A percentile compares a stretch with the other conserved stretches of the same genome.
These are phyloP conservation scores for Cladosporium colombiae DNA, from an alignment of 2,329 filamentous ascomycete genomes.

Conservation along the genomic window DNA sequence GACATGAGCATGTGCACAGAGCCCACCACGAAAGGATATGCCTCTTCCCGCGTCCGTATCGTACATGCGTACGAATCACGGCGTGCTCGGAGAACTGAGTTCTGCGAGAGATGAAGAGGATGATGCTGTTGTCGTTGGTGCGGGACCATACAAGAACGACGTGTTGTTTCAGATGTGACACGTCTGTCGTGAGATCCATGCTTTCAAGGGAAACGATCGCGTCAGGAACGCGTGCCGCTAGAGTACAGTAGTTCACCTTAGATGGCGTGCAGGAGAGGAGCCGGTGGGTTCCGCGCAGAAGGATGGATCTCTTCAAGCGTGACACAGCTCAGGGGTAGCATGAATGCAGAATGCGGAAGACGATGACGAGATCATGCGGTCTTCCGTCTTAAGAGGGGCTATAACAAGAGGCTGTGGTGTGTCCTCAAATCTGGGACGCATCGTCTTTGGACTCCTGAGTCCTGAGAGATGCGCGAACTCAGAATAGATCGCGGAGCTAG, in stretches of 20 bases:
- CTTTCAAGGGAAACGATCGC: neutral
- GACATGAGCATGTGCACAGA: neutral
- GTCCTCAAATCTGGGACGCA: neutral
- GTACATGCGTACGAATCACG: neutral
- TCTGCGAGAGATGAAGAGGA: neutral
- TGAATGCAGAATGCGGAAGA: neutral
- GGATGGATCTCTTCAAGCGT: slow-evolving; percentile 3
- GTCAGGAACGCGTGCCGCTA: slow-evolving; percentile 15
- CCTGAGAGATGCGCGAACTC: slow-evolving; percentile 5
- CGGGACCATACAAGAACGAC: neutral
- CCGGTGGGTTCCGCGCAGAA: neutral
- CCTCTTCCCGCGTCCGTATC: neutral
- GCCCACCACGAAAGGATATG: neutral
- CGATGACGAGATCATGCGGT: slow-evolving; percentile 1
- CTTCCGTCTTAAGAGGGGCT: slow-evolving; percentile 7
- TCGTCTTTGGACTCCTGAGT: slow-evolving; percentile 10
- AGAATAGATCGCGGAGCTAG: slow-evolving; percentile 7
- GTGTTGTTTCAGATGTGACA: neutral
- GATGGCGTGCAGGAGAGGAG: neutral
- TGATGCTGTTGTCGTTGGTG: neutral
- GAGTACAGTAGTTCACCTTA: neutral
- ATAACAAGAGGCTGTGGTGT: slow-evolving; percentile 10
- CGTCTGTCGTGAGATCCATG: slow-evolving; percentile 1
- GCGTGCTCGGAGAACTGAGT: neutral
- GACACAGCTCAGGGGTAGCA: neutral